Evolutionary conservation across 2,329 filamentous ascomycete genomes (phyloP).

Genomic region (Torrubiella hemipterigena): DNA sequence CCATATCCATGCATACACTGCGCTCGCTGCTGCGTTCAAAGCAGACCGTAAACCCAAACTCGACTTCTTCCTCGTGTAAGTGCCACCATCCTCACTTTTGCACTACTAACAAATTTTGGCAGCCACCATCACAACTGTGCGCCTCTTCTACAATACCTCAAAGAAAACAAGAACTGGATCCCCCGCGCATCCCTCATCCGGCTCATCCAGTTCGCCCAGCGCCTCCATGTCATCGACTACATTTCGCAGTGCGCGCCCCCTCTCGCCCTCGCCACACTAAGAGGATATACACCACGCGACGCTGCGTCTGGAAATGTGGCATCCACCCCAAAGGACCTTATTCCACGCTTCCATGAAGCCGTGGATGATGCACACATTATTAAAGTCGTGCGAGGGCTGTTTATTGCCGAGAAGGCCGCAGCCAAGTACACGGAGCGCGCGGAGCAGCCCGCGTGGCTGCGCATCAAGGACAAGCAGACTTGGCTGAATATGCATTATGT

Average conservation of each 20-base stretch:
- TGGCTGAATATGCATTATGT: conserved; percentile 52
- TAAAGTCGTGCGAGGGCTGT: conserved; percentile 62
- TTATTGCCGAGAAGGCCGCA: conserved; percentile 45
- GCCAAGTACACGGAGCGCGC: conserved; percentile 27
- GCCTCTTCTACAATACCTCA: conserved; percentile 64
- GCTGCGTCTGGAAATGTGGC: conserved; percentile 18
- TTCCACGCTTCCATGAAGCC: conserved; percentile 32
- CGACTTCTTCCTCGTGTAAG: conserved; percentile 64
- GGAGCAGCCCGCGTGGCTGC: conserved; percentile 31
- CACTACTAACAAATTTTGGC: conserved; percentile 2
- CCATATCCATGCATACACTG: conserved; percentile 43
- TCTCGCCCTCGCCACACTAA: conserved; percentile 47
- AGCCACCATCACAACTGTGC: conserved; percentile 65
- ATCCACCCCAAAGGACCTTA: conserved; percentile 33
- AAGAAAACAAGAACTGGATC: conserved; percentile 49
- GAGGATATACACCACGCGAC: conserved; percentile 42
- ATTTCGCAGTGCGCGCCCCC: conserved; percentile 52
- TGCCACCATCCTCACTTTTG: neutral
- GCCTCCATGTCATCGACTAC: conserved; percentile 64
- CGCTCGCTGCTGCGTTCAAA: conserved; percentile 45
- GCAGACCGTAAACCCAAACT: conserved; percentile 56
- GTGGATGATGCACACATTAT: conserved; percentile 72
- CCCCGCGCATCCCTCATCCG: conserved; percentile 48
- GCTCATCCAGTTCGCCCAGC: conserved; percentile 71
- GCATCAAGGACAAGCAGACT: conserved; percentile 39